Percentiles rank a stretch among this genome's conserved stretches.
phyloP scores from a whole-genome alignment of 805 yeast species.

The Kregervanrija pseudodelftensis region DNA sequence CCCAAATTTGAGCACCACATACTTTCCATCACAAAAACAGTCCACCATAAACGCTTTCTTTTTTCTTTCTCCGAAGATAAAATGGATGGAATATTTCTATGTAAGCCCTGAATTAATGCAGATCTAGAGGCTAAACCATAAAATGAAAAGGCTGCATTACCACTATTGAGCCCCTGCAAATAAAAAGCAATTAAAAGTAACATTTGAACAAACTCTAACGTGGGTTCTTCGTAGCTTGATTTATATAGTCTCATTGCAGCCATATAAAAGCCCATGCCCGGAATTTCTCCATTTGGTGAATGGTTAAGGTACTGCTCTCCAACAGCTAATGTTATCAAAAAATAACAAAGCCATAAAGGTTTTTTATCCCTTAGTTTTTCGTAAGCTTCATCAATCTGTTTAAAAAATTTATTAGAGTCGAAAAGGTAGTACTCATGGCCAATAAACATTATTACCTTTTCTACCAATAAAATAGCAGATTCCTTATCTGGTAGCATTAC shows the following conservation, averaged over 20 bases:
- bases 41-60: conserved; percentile 31
- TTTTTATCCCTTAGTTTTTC: conserved; percentile 11
- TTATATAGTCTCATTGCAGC: conserved; percentile 19
- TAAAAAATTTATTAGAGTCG: conserved; percentile 9
- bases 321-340: conserved; percentile 13
- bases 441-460: conserved; percentile 9
- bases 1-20: conserved; percentile 28
- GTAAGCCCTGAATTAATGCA: conserved; percentile 24
- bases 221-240: conserved; percentile 23
- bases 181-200: conserved; percentile 26
- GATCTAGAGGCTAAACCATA: conserved; percentile 28
- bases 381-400: conserved; percentile 14
- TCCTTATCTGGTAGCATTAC: conserved; percentile 16
- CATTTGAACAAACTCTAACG: conserved; percentile 22
- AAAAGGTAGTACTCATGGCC: conserved; percentile 11
- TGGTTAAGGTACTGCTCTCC: conserved; percentile 14
- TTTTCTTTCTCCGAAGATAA: conserved; percentile 21
- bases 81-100: conserved; percentile 14
- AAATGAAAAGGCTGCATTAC: conserved; percentile 24
- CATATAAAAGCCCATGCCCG: conserved; percentile 25
- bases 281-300: conserved; percentile 11
- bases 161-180: conserved; percentile 28
- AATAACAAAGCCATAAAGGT: conserved; percentile 12
- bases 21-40: conserved; percentile 26
- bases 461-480: conserved; percentile 11